These are phyloP conservation scores for Polytrichum commune DNA, from an alignment of 225 moss, liverwort and hornwort species.

Conservation along the genomic window DNA sequence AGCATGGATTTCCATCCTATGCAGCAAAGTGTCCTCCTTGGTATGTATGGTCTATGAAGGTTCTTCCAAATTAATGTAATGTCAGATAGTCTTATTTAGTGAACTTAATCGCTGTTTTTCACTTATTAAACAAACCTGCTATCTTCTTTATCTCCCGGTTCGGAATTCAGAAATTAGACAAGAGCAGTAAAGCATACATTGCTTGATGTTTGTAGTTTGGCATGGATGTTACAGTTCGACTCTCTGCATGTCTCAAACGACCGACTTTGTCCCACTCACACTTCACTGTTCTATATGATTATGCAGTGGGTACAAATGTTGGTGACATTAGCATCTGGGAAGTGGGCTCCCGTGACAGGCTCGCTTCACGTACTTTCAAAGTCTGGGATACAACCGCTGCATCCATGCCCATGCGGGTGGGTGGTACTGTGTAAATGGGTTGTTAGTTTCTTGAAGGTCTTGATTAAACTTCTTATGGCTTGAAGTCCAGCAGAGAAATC, in stretches of 20 bases:
- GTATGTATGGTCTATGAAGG: constrained; percentile 24
- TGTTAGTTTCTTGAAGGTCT: no score
- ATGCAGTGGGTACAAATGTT: constrained; percentile 96
- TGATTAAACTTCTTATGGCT: no score
- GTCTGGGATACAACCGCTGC: constrained; percentile 92
- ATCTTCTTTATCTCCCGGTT: no score
- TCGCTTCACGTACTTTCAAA: constrained; percentile 86
- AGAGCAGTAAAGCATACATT: no score
- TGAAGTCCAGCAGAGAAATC: no score
- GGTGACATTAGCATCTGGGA: constrained; percentile 99
- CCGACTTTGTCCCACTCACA: background rate
- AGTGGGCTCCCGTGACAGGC: constrained; percentile 86
- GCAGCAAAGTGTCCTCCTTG: constrained; percentile 87
- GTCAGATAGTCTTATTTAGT: no score
- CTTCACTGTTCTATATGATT: background rate
- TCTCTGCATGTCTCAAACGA: background rate
- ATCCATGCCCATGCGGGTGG: constrained; percentile 96
- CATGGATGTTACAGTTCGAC: no score
- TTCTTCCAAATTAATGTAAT: no score
- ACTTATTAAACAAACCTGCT: no score
- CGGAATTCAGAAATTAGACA: no score
- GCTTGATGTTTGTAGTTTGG: no score
- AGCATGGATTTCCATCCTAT: constrained; percentile 99
- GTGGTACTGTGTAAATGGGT: background rate
- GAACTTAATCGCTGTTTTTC: no score